phyloP scores from a whole-genome alignment of 1,284 basidiomycete species.

The Tremellales sp. region DNA sequence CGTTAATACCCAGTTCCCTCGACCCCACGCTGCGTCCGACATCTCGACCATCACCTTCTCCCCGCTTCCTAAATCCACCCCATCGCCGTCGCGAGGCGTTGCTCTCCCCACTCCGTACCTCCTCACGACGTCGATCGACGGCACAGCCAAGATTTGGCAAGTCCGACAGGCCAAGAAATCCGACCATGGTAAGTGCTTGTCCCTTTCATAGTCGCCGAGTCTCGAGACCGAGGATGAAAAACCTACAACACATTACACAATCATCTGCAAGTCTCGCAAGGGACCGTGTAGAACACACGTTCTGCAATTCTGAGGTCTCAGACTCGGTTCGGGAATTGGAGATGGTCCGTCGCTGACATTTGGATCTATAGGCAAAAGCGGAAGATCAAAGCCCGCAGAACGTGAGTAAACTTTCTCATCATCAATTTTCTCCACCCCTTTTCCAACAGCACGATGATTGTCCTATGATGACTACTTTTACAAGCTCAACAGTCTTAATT shows the following conservation, averaged over 20 bases:
- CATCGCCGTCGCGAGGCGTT: constrained; percentile 8
- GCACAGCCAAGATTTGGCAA: constrained; percentile 51
- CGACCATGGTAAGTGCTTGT: constrained; percentile 40
- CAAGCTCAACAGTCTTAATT: constrained; percentile 52
- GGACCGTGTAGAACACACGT: constrained; percentile 41
- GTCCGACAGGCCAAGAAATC: constrained; percentile 40
- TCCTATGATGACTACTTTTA: constrained; percentile 46
- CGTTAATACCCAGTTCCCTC: constrained; percentile 82
- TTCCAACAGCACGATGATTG: constrained; percentile 3
- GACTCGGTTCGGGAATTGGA: background rate
- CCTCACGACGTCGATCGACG: constrained; percentile 47
- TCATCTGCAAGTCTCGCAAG: constrained; percentile 32
- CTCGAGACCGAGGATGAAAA: constrained; percentile 39
- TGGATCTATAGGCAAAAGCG: constrained; percentile 40
- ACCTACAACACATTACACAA: constrained; percentile 45
- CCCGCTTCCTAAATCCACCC: constrained; percentile 8
- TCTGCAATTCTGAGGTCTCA: constrained; percentile 48
- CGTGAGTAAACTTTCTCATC: constrained; percentile 43
- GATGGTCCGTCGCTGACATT: constrained; percentile 15
- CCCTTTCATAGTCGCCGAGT: background rate
- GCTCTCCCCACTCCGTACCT: constrained; percentile 35
- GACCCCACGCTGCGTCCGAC: constrained; percentile 69
- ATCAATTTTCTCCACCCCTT: constrained; percentile 1
- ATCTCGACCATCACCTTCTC: constrained; percentile 69
- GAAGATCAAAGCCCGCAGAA: constrained; percentile 33